Evolutionary conservation across 2,329 filamentous ascomycete species (phyloP).

Genomic region (Sporothrix pseudoabietina): DNA sequence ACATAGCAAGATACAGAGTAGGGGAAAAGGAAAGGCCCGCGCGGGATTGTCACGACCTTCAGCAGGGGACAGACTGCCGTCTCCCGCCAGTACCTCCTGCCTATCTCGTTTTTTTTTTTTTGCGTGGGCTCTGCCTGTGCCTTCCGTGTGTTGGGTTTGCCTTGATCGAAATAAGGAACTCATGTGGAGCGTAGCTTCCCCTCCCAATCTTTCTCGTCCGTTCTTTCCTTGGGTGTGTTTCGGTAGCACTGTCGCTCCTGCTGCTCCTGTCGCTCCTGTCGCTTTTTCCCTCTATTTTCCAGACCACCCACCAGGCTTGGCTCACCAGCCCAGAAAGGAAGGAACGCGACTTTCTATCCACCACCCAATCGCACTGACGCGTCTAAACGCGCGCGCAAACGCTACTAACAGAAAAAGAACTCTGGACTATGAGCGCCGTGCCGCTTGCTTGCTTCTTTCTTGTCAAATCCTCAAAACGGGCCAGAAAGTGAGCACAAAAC

Average conservation of each 20-base stretch:
- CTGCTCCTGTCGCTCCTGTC: background rate
- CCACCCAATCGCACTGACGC: conserved; percentile 24
- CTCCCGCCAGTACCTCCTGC: conserved; percentile 3
- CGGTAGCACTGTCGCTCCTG: conserved; percentile 11
- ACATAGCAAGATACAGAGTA: background rate
- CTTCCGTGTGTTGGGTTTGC: background rate
- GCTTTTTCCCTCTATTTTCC: background rate
- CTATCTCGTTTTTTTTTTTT: background rate
- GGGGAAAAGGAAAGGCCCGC: background rate
- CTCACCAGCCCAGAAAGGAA: conserved; percentile 13
- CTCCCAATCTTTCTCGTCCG: conserved; percentile 9
- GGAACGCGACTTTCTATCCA: conserved; percentile 21
- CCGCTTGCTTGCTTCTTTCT: background rate
- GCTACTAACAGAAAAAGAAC: background rate
- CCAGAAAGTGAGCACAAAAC: background rate
- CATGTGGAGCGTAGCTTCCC: background rate
- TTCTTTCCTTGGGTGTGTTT: conserved; percentile 17
- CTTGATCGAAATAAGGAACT: background rate
- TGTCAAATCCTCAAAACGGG: background rate
- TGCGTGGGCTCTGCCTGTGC: background rate
- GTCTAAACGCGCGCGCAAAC: conserved; percentile 23
- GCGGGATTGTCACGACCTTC: background rate
- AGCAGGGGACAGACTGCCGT: background rate
- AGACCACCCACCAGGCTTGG: background rate
- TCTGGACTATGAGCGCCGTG: background rate